phyloP scores from a whole-genome alignment of 305 asterid species.

The Withania somnifera region DNA sequence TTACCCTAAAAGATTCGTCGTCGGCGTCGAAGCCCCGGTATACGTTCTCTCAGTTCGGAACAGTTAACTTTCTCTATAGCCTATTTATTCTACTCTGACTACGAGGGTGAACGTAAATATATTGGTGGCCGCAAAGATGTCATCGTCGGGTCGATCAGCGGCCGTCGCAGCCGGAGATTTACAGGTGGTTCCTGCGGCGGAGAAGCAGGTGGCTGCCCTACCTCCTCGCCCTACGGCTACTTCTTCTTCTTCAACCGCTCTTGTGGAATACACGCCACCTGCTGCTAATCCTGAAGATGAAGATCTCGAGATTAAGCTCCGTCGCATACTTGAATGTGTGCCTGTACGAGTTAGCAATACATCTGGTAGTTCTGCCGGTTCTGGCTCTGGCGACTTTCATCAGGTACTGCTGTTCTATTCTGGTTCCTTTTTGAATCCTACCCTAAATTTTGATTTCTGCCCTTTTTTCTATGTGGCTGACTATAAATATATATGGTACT shows the following conservation, averaged over 20 bases:
- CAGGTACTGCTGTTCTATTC: constrained; percentile 37
- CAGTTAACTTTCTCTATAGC: background rate
- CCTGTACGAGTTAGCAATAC: constrained; percentile 94
- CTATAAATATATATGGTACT: background rate
- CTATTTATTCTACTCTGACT: background rate
- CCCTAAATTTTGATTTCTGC: background rate
- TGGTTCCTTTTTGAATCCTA: background rate
- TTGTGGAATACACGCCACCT: constrained; percentile 68
- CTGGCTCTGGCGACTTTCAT: constrained; percentile 98
- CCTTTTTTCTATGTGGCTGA: background rate
- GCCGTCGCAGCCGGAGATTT: constrained; percentile 50
- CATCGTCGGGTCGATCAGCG: constrained; percentile 36
- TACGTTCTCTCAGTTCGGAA: background rate
- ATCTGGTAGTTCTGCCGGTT: constrained; percentile 97
- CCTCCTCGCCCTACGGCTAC: constrained; percentile 53
- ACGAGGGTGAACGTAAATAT: background rate
- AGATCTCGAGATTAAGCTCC: constrained; percentile 87
- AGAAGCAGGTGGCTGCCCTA: constrained; percentile 25
- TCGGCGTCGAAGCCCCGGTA: background rate
- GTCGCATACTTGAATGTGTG: constrained; percentile 79
- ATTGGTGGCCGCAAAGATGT: constrained; percentile 1
- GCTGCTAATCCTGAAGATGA: constrained; percentile 67
- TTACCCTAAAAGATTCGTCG: background rate
- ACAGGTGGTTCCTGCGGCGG: constrained; percentile 52
- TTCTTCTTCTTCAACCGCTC: constrained; percentile 39